A percentile compares a stretch with the other conserved stretches of the same genome.
Conservation (phyloP, 1,139 yeast species). For the Meyerozyma carpophila region DNA sequence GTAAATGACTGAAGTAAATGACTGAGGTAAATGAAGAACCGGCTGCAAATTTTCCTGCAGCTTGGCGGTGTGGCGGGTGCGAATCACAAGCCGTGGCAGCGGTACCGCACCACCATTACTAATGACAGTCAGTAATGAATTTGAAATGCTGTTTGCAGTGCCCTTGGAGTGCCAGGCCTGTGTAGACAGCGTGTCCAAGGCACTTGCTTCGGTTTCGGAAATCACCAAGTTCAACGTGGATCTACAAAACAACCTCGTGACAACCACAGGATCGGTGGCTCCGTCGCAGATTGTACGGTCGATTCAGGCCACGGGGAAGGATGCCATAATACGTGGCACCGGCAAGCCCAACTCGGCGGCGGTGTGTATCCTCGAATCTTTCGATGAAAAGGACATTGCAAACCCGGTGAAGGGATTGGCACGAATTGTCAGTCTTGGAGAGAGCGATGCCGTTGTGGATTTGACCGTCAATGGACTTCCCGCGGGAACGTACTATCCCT, state of each 20-base stretch:
- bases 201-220: conserved; percentile 44
- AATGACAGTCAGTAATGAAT: conserved; percentile 7
- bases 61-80: not conserved
- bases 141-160: conserved; percentile 69
- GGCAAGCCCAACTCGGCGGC: conserved; percentile 88
- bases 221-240: conserved; percentile 48
- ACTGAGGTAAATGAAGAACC: not conserved
- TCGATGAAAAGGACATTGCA: conserved; percentile 39
- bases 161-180: conserved; percentile 73
- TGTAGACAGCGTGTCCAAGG: conserved; percentile 52
- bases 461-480: conserved; percentile 69
- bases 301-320: conserved; percentile 70
- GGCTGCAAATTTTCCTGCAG: not conserved
- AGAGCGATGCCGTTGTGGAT: conserved; percentile 56
- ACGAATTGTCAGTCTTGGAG: conserved; percentile 69
- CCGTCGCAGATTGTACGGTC: conserved; percentile 66
- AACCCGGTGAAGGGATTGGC: conserved; percentile 84
- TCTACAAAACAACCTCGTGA: conserved; percentile 51
- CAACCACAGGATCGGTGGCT: conserved; percentile 59
- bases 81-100: not conserved
- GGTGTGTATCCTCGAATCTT: conserved; percentile 81
- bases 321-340: conserved; percentile 88
- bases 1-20: too few species aligned
- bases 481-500: conserved; percentile 63
- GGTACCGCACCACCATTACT: not conserved